These are phyloP conservation scores for Physcomitrium patens DNA, from an alignment of 225 moss, liverwort and hornwort genomes.

Conservation along the genomic window DNA sequence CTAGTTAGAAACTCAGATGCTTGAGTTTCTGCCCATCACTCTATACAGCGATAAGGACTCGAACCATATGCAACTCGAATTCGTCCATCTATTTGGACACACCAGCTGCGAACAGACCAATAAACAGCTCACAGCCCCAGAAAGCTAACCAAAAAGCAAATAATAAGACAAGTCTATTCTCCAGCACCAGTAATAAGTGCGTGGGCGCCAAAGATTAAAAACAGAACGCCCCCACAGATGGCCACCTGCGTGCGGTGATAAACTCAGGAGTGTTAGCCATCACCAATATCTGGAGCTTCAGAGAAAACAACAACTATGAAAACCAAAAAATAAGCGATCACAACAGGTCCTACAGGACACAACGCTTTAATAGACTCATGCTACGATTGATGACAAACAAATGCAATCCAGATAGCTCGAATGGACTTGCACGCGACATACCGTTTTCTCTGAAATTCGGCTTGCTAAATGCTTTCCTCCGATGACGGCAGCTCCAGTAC, in stretches of 20 bases:
- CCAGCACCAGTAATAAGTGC: slow-evolving; percentile 58
- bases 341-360: background rate
- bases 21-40: background rate
- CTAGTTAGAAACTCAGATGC: background rate
- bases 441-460: slow-evolving; percentile 86
- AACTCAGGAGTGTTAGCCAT: slow-evolving; percentile 7
- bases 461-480: slow-evolving; percentile 93
- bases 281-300: background rate
- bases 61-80: too few species aligned
- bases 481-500: slow-evolving; percentile 85
- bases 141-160: slow-evolving; percentile 11
- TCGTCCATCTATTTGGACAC: too few species aligned
- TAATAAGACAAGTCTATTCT: slow-evolving; percentile 22
- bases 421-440: slow-evolving; percentile 32
- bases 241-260: slow-evolving; percentile 63
- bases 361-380: slow-evolving; percentile 6
- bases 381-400: background rate
- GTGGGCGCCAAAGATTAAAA: slow-evolving; percentile 80
- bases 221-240: slow-evolving; percentile 77
- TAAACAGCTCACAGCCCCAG: background rate
- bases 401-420: slow-evolving; percentile 1
- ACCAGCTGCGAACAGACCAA: too few species aligned
- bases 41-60: too few species aligned
- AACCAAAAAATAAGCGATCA: background rate
- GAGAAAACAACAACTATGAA: background rate